A percentile compares a stretch with the other conserved stretches of the same genome.
These are phyloP conservation scores for Geotrichum australiense DNA, from an alignment of 1,139 yeast species.

Conservation along the genomic window DNA sequence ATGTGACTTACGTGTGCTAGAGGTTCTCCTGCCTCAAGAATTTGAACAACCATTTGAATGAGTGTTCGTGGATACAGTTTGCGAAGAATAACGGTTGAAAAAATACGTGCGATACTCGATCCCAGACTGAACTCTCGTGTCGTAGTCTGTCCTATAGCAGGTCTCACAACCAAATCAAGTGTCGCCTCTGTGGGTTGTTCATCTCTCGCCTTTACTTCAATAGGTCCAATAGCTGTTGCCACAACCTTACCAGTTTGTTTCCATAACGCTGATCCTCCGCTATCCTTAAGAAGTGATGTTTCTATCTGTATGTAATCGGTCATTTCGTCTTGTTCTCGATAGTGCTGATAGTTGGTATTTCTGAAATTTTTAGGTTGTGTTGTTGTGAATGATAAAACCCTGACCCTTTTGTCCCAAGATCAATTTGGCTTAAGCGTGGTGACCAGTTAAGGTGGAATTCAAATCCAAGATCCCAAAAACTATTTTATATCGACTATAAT, in stretches of 20 bases:
- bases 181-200: constrained; percentile 77
- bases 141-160: constrained; percentile 68
- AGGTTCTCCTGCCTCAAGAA: constrained; percentile 54
- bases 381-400: no score
- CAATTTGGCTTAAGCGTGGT: no score
- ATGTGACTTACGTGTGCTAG: constrained; percentile 22
- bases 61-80: constrained; percentile 73
- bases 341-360: no score
- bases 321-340: not conserved
- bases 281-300: constrained; percentile 41
- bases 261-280: constrained; percentile 75
- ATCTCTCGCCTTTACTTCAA: constrained; percentile 77
- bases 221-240: constrained; percentile 83
- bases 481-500: no score
- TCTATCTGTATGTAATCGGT: constrained; percentile 1
- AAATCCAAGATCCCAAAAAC: no score
- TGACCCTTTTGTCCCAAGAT: no score
- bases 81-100: constrained; percentile 58
- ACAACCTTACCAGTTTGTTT: constrained; percentile 51
- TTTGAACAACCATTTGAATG: constrained; percentile 81
- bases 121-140: constrained; percentile 66
- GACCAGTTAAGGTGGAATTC: no score
- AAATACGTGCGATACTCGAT: constrained; percentile 56
- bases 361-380: no score
- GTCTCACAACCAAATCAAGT: constrained; percentile 73